Base-by-base conservation (phyloP, 495 filamentous ascomycete genomes). In the Penicillium arizonense region DNA sequence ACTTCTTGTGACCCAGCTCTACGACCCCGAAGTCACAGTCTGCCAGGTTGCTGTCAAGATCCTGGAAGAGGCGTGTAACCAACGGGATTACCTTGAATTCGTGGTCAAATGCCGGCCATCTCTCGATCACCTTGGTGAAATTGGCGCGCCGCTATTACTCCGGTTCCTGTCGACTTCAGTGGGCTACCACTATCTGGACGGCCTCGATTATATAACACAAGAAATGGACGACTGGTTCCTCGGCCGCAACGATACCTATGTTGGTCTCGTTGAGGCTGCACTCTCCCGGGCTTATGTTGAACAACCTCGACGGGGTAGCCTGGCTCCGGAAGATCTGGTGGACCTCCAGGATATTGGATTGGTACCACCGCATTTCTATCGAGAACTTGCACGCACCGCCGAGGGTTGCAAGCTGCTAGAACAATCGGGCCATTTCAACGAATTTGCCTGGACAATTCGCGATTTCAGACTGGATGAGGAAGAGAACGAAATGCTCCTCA, bases 181-280 rank as follows among this genome's bases (percentile, higher is more conserved):
- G 30, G 94, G 94, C 5, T 98, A 98, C 57, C 92, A 97, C 70
- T 98, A 98, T 69, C 76, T 98, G 4, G 90, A 98, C 68, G 94
- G 91, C 7, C 78, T 98, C 14, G 94, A 98, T 69, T 98, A 98
- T 59, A 98, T 98, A 64, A 94, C 90, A 36, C 91, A 94, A 59
- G 95, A 97, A 64, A 98, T 98, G 94, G 94, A 98, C 63, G 94
- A 97, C 68, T 98, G 94, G 94, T 98, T 97, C 64, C 82, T 89
- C 33, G 94, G 95, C 32, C 85, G 94, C 26, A 98, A 98, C 62
- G 93, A 97, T 68, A 85, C 82, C 36, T 98, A 98, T 67, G 94
- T 98, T 43, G 79, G 85, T 21, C 80, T 97, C n/a, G 90, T 97
- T 30, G 94, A 98, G 65, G 95, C 94, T 16, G 94, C 91, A 49